Evolutionary conservation across 2,329 filamentous ascomycete genomes (phyloP).

Genomic region (Fusarium avenaceum): DNA sequence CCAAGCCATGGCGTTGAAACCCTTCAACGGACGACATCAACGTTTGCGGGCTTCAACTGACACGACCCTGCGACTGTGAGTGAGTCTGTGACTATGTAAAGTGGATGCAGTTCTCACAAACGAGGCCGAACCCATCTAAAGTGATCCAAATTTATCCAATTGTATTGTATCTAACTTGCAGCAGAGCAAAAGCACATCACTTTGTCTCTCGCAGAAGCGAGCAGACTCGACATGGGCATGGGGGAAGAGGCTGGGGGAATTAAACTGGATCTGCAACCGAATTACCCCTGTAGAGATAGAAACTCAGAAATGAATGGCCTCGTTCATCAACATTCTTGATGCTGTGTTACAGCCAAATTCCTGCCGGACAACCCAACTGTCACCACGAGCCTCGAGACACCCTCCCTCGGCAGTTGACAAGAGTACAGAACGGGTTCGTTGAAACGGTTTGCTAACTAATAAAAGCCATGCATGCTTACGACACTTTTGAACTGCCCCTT

Average conservation of each 20-base stretch:
- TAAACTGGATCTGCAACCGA: slow-evolving; percentile 40
- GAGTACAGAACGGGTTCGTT: neutral
- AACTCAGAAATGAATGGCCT: slow-evolving; percentile 6
- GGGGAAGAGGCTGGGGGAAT: neutral
- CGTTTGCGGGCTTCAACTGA: slow-evolving; percentile 30
- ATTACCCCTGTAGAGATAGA: slow-evolving; percentile 30
- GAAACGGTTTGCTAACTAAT: too few relatives aligned
- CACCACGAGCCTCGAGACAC: slow-evolving; percentile 6
- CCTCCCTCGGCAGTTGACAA: slow-evolving; percentile 8
- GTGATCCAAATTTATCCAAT: neutral
- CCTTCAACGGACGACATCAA: slow-evolving; percentile 18
- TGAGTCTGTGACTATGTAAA: neutral
- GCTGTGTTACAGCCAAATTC: slow-evolving; percentile 26
- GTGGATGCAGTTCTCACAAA: slow-evolving; percentile 44
- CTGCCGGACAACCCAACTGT: slow-evolving; percentile 10
- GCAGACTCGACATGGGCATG: slow-evolving; percentile 7
- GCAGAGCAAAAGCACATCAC: slow-evolving; percentile 41
- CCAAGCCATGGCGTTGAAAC: slow-evolving; percentile 15
- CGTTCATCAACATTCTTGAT: slow-evolving; percentile 27
- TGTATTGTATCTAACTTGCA: slow-evolving; percentile 16
- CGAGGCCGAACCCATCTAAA: slow-evolving; percentile 29
- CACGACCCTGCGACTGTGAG: neutral
- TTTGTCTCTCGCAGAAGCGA: slow-evolving; percentile 29
- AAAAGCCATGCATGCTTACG: too few relatives aligned
- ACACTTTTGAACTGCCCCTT: slow-evolving; percentile 1